A percentile compares a stretch with the other conserved stretches of the same genome.
Evolutionary conservation across 257 asterid species (phyloP).

Genomic region (Solanum lycopersicoides): DNA sequence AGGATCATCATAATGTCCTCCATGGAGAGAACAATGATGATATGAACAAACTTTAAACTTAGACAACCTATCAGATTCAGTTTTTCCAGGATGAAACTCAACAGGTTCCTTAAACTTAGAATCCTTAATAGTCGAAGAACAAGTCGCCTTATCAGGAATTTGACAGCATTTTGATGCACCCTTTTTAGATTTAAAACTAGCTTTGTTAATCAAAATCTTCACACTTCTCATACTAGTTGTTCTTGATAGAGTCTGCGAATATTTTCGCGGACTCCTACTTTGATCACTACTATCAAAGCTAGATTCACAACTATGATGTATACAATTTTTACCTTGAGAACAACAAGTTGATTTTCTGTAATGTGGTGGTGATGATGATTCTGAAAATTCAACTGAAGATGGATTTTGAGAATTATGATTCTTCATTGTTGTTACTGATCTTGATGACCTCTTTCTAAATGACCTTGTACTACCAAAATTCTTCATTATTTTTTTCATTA

Average conservation of each 20-base stretch:
- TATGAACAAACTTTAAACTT: conserved; percentile 54
- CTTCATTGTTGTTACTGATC: conserved; percentile 12
- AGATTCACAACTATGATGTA: conserved; percentile 19
- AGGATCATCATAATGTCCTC: conserved; percentile 48
- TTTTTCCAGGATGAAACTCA: conserved; percentile 21
- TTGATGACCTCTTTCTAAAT: conserved; percentile 27
- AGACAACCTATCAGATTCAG: conserved; percentile 30
- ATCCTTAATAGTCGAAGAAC: conserved; percentile 68
- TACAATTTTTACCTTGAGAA: conserved; percentile 22
- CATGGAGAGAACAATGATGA: conserved; percentile 86
- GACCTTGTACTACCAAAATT: conserved; percentile 25
- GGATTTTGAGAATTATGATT: conserved; percentile 4
- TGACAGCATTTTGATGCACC: conserved; percentile 9
- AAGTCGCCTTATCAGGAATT: conserved; percentile 46
- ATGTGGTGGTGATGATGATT: conserved; percentile 25
- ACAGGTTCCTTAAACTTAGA: conserved; percentile 39
- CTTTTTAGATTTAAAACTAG: conserved; percentile 56
- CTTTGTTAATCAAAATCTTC: neutral
- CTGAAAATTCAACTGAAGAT: conserved; percentile 18
- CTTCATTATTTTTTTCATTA: neutral
- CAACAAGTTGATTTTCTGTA: conserved; percentile 32
- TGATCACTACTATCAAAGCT: conserved; percentile 23
- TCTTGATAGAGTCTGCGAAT: conserved; percentile 16
- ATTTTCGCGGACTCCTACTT: conserved; percentile 3
- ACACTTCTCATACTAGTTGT: conserved; percentile 11